Evolutionary conservation across 768 basidiomycete species (phyloP).

Genomic region (Trichaptum fuscoviolaceum): DNA sequence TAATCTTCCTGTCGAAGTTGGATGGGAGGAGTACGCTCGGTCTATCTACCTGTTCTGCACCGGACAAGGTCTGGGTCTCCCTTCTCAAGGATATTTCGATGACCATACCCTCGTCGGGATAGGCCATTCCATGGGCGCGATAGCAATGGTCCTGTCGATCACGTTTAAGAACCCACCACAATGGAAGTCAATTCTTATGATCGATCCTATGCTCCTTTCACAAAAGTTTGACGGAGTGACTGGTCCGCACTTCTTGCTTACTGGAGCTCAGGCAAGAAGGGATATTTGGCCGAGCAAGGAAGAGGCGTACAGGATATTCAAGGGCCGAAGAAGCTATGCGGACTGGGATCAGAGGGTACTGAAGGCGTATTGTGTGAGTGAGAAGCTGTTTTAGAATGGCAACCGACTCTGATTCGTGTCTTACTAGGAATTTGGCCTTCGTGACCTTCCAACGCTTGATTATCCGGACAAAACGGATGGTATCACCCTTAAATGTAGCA

Average conservation of each 20-base stretch:
- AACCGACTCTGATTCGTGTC: constrained; percentile 3
- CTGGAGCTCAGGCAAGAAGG: constrained; percentile 33
- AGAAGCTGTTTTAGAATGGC: background rate
- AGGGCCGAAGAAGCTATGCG: constrained; percentile 35
- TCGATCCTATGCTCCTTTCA: constrained; percentile 40
- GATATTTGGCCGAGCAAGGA: constrained; percentile 50
- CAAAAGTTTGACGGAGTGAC: background rate
- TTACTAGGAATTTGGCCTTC: constrained; percentile 38
- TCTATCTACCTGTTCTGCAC: constrained; percentile 42
- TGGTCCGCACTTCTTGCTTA: constrained; percentile 15
- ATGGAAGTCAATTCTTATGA: constrained; percentile 36
- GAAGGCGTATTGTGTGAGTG: constrained; percentile 35
- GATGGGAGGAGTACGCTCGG: constrained; percentile 51
- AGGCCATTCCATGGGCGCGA: constrained; percentile 53
- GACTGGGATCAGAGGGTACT: constrained; percentile 47
- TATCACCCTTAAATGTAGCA: constrained; percentile 45
- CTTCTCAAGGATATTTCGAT: constrained; percentile 38
- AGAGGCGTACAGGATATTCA: constrained; percentile 38
- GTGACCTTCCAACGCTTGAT: constrained; percentile 33
- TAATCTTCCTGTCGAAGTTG: constrained; percentile 26
- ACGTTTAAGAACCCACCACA: constrained; percentile 35
- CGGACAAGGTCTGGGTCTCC: constrained; percentile 41
- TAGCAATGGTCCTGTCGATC: constrained; percentile 37
- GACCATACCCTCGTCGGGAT: constrained; percentile 44
- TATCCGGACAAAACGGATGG: constrained; percentile 41